Evolutionary conservation across 108 stramenopile genomes (phyloP).

Genomic region (Parmales sp.): DNA sequence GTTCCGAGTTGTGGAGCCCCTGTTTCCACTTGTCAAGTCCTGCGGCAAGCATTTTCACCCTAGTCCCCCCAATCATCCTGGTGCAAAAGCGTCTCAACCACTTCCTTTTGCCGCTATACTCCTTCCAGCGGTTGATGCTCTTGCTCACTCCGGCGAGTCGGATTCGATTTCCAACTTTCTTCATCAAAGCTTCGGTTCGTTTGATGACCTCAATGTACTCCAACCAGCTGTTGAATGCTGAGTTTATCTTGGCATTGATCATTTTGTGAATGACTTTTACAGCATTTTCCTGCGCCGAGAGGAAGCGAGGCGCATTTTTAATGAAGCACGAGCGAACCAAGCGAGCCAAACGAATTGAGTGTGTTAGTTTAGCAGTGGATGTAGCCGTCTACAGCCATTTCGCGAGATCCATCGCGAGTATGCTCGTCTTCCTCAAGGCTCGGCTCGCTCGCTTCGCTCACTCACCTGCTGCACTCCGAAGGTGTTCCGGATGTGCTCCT

Average conservation of each 20-base stretch:
- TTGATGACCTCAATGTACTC: not conserved
- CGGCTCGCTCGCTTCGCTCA: too few species aligned
- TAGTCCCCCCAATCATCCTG: not conserved
- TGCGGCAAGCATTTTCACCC: not conserved
- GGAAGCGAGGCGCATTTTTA: too few species aligned
- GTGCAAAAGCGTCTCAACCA: not conserved
- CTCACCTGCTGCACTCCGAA: constrained; percentile 6
- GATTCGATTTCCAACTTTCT: constrained; percentile 1
- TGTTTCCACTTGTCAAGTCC: not conserved
- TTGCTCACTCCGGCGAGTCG: not conserved
- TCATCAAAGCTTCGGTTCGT: not conserved
- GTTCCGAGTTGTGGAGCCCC: not conserved
- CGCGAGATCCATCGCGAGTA: too few species aligned
- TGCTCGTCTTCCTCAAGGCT: too few species aligned
- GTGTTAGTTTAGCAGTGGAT: too few species aligned
- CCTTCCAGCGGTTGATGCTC: not conserved
- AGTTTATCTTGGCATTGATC: not conserved
- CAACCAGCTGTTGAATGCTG: not conserved
- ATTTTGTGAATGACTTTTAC: not conserved
- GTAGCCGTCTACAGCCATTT: too few species aligned
- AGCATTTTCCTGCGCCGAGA: too few species aligned
- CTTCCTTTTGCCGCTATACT: not conserved
- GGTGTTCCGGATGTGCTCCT: not conserved
- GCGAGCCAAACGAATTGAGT: too few species aligned
- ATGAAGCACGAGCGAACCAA: too few species aligned